Percentiles rank a stretch among this genome's conserved stretches.
Evolutionary conservation across 169 alveolate genomes (phyloP).

Genomic region (Plasmodium fragile): DNA sequence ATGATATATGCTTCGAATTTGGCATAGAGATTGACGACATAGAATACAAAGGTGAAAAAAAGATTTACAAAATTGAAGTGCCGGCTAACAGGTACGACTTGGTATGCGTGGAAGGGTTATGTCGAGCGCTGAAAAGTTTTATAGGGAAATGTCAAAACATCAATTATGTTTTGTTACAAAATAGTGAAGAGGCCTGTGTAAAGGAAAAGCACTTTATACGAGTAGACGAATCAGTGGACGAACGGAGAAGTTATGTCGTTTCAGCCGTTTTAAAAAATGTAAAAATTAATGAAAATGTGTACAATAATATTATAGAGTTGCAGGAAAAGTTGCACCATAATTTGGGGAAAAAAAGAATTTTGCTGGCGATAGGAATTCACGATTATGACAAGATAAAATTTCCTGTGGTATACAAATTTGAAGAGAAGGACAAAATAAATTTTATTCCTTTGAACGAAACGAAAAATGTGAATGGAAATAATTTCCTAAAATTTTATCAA

Average conservation of each 20-base stretch:
- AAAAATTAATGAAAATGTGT: constrained; percentile 89
- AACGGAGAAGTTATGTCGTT: constrained; percentile 88
- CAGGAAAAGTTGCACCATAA: constrained; percentile 98
- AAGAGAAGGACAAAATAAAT: constrained; percentile 90
- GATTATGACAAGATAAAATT: constrained; percentile 94
- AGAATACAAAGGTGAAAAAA: constrained; percentile 87
- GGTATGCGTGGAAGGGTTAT: constrained; percentile 86
- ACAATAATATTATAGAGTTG: constrained; percentile 95
- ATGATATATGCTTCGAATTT: constrained; percentile 95
- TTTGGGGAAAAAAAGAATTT: constrained; percentile 94
- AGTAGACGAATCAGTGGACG: constrained; percentile 66
- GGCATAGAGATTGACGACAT: constrained; percentile 97
- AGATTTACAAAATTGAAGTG: constrained; percentile 82
- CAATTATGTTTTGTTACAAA: constrained; percentile 41
- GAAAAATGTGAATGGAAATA: constrained; percentile 83
- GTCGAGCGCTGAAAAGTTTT: constrained; percentile 83
- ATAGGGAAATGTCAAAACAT: constrained; percentile 76
- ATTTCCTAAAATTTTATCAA: constrained; percentile 13
- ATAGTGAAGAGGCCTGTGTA: constrained; percentile 81
- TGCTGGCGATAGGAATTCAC: constrained; percentile 97
- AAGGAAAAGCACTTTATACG: constrained; percentile 37
- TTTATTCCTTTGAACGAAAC: constrained; percentile 94
- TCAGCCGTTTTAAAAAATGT: constrained; percentile 96
- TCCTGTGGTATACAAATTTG: constrained; percentile 93
- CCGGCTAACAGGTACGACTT: constrained; percentile 85